A percentile compares a stretch with the other conserved stretches of the same genome.
These are phyloP conservation scores for Brassica balearica DNA, from an alignment of 441 rosid species.

Conservation along the genomic window DNA sequence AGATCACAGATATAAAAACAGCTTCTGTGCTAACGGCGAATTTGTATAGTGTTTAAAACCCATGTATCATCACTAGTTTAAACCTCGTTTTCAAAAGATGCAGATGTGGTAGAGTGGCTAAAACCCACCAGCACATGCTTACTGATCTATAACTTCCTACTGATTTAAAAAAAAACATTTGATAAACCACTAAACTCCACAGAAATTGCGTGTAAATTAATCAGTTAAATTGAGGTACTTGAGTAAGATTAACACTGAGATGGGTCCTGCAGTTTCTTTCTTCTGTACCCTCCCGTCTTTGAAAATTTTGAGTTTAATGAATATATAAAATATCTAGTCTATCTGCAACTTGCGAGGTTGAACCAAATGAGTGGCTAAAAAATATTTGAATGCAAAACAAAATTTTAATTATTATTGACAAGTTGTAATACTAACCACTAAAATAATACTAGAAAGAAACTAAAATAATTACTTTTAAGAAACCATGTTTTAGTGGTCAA, in stretches of 20 bases:
- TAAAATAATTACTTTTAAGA: not conserved
- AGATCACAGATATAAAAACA: too few relatives aligned
- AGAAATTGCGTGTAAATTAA: slow-evolving; percentile 22
- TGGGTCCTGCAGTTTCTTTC: not conserved
- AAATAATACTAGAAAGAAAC: not conserved
- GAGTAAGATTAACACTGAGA: not conserved
- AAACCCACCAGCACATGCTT: too few relatives aligned
- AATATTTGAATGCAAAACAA: not conserved
- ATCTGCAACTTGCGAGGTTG: slow-evolving; percentile 30
- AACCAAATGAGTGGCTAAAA: slow-evolving; percentile 1
- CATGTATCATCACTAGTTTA: too few relatives aligned
- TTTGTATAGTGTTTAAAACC: too few relatives aligned
- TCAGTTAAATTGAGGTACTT: not conserved
- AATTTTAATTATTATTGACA: not conserved
- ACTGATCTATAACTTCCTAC: too few relatives aligned
- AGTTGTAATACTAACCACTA: not conserved
- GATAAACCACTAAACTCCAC: slow-evolving; percentile 15
- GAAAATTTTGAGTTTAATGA: not conserved
- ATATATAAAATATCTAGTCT: not conserved
- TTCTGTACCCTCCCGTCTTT: slow-evolving; percentile 20
- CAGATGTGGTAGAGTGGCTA: too few relatives aligned
- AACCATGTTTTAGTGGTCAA: not conserved
- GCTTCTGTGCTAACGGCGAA: too few relatives aligned
- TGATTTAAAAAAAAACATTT: slow-evolving; percentile 11
- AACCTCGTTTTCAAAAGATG: too few relatives aligned